These are phyloP conservation scores for Boletellus sp. DNA, from an alignment of 768 basidiomycete species.

Conservation along the genomic window DNA sequence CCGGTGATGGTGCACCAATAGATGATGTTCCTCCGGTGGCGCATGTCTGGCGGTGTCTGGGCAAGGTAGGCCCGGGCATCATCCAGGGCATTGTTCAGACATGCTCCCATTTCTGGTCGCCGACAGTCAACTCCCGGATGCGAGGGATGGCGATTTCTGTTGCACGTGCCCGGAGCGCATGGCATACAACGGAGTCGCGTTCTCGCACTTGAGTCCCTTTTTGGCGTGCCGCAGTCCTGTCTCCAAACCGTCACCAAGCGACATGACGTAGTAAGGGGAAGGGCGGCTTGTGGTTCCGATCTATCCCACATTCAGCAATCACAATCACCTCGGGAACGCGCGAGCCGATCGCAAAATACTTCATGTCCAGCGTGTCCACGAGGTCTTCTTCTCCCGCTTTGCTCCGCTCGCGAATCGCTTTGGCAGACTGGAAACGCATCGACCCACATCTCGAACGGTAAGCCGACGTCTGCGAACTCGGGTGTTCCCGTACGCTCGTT, in stretches of 20 bases:
- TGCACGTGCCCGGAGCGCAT: constrained; percentile 56
- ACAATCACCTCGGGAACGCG: constrained; percentile 45
- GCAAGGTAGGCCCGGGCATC: constrained; percentile 53
- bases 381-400: constrained; percentile 40
- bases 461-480: constrained; percentile 42
- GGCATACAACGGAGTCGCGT: constrained; percentile 50
- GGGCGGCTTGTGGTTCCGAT: constrained; percentile 50
- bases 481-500: constrained; percentile 40
- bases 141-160: constrained; percentile 50
- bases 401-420: constrained; percentile 44
- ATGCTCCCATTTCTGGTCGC: constrained; percentile 49
- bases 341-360: constrained; percentile 47
- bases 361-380: constrained; percentile 67
- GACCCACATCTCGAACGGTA: constrained; percentile 56
- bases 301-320: constrained; percentile 42
- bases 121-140: constrained; percentile 38
- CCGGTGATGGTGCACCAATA: constrained; percentile 56
- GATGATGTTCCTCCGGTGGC: constrained; percentile 53
- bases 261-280: constrained; percentile 62
- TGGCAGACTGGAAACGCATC: constrained; percentile 57
- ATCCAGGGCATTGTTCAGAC: constrained; percentile 51
- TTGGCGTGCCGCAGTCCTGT: constrained; percentile 57
- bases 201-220: constrained; percentile 58
- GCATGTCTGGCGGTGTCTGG: constrained; percentile 56
- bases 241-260: constrained; percentile 43